These are phyloP conservation scores for Chlorella sp. DNA, from an alignment of 139 green algal genomes.

Conservation along the genomic window DNA sequence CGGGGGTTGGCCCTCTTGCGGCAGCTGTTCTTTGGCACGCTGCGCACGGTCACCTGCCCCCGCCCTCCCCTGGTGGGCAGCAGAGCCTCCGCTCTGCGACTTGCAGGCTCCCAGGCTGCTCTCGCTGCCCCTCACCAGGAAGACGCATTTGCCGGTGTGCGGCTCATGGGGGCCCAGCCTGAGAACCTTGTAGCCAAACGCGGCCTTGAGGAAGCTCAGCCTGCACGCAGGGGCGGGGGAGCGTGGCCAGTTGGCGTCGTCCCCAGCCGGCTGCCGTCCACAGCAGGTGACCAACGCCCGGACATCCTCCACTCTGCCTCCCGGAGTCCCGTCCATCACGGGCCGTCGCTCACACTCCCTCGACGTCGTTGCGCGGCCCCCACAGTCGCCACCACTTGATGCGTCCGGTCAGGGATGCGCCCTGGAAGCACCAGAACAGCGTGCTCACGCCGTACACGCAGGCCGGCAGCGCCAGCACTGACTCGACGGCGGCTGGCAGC, in stretches of 20 bases:
- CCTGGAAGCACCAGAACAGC: slow-evolving; percentile 24
- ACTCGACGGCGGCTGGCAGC: too few species aligned
- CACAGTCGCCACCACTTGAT: slow-evolving; percentile 12
- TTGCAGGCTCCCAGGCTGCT: background rate
- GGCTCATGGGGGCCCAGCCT: slow-evolving; percentile 34
- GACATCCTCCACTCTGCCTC: background rate
- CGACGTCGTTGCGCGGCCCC: background rate
- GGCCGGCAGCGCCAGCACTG: slow-evolving; percentile 5
- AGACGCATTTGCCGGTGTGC: slow-evolving; percentile 56
- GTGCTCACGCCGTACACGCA: slow-evolving; percentile 1
- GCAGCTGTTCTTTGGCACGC: background rate
- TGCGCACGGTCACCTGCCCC: background rate
- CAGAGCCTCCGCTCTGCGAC: background rate
- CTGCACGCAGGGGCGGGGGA: background rate
- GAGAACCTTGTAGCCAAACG: slow-evolving; percentile 34
- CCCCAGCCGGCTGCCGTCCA: background rate
- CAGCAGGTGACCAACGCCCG: background rate
- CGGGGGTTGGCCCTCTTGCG: background rate
- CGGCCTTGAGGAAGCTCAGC: slow-evolving; percentile 8
- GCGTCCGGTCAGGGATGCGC: background rate
- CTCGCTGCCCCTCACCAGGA: slow-evolving; percentile 49
- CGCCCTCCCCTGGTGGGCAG: background rate
- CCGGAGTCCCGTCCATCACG: background rate
- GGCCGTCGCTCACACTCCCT: background rate
- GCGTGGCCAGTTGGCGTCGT: too few species aligned